phyloP scores from a whole-genome alignment of 768 basidiomycete species.

The Lyophyllum decastes region DNA sequence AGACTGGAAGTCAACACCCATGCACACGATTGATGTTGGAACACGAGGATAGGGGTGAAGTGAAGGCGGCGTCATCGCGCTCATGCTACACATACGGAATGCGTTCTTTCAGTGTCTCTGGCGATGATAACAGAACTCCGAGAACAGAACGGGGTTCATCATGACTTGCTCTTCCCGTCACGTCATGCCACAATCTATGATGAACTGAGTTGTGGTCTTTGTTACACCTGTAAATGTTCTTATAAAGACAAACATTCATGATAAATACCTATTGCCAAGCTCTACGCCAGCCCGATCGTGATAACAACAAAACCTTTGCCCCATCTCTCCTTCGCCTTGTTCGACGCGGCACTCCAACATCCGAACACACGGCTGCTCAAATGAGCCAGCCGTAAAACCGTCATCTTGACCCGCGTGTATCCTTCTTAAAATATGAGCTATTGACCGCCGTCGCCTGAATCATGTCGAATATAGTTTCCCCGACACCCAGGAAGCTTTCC shows the following conservation, averaged over 20 bases:
- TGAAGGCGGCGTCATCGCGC: too few species aligned
- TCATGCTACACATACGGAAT: too few species aligned
- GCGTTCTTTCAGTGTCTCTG: too few species aligned
- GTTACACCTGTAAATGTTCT: conserved; percentile 7
- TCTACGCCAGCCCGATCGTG: neutral
- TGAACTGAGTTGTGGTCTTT: neutral
- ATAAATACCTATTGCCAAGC: conserved; percentile 16
- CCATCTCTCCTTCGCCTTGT: neutral
- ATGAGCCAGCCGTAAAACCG: conserved; percentile 17
- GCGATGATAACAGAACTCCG: neutral
- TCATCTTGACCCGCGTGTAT: conserved; percentile 38
- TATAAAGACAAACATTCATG: conserved; percentile 13
- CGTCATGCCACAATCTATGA: neutral
- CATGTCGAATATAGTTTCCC: conserved; percentile 89
- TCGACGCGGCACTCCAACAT: neutral
- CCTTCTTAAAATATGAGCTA: conserved; percentile 77
- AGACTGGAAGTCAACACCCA: too few species aligned
- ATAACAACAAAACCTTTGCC: neutral
- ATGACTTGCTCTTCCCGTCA: too few species aligned
- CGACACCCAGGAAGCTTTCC: conserved; percentile 81
- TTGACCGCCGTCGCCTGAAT: conserved; percentile 85
- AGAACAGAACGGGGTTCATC: neutral
- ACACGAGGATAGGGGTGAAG: too few species aligned
- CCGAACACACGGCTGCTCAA: neutral
- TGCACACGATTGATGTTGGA: too few species aligned